Base-by-base conservation (phyloP, 225 moss, liverwort and hornwort species). In the Physcomitrellopsis africana region DNA sequence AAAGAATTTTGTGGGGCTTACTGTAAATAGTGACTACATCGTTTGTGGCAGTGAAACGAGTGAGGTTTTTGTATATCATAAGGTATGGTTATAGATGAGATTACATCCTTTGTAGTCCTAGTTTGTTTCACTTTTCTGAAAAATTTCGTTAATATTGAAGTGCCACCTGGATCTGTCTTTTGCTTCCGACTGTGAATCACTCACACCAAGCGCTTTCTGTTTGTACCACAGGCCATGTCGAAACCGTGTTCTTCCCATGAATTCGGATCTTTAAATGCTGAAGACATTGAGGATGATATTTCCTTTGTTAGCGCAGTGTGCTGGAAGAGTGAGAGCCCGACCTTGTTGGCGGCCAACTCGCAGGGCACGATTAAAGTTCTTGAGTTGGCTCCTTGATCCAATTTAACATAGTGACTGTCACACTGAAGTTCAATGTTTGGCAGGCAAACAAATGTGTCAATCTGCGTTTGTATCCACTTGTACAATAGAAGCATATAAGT, bases 1-100 rank as follows among this genome's bases (percentile, higher is more conserved):
- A 69, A 96, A 89, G 79, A 92, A 92, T 72, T 92, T 92, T 58
- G 93, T 96, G 57, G 93, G 96, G 13, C 74, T 96, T 47, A 86
- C 86, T 68, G 96, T 92, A 64, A 96, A 92, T 75, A 90, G 79
- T 78, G 93, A 96, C 74, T 93, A 96, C 66, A 91, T 93, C 44
- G 89, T 93, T 54, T 93, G 96, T 57, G 96, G 93, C 58, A 96
- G 93, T 77, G 93, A 96, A 81, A 85, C 93, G 16, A 94, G 92
- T 64, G 93, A 96, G 81, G 92, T 94, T 48, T 88, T 87, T 73
- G 92, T 96, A 41, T 93, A 96, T 77, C 93, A 96, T 42, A 96
- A 96, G 93, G 96, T 93, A 71, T 79, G 49, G n/a, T 2, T 19
- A 12, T 1, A 49, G 18, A 11, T 51, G 23, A 12, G 3, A 45